Evolutionary conservation across 345 rosid species (phyloP), one percentile per base, ranked within the genome.

Genomic region (Lepidium africanum): DNA sequence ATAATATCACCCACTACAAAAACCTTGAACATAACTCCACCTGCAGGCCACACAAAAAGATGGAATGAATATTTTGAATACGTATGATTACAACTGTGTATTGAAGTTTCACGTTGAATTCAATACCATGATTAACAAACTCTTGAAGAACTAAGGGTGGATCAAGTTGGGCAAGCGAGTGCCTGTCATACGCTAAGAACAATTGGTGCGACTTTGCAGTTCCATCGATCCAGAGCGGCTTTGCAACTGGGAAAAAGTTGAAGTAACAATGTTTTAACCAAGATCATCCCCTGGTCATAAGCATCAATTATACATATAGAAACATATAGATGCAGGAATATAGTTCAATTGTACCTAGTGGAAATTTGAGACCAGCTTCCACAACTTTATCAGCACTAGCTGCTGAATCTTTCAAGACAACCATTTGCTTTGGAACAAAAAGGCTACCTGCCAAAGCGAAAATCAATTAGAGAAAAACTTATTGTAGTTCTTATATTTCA

Each of bases 141-240:
- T 93, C 98, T 79, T 93, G 98, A 21, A 93, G 82, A 37, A 93
- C 86, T 77, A 90, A 51, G 7, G 97, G 97, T 19, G 98, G 94
- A 48, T 90, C 94, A 53, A 93, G 96, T 78, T 85, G 81, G 41
- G 87, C 76, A 47, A 90, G 89, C 19, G 97, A 88, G 59, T 39
- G 78, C 61, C 67, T 79, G 82, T 93, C 94, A 68, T 87, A 85
- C 15, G 90, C 96, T 68, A 93, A 85, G 72, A 67, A 93, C 70
- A 93, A 42, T 75, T 90, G 83, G 43, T 90, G 98, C 2, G 98
- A 93, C 83, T 87, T 93, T 42, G 94, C 79, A 69, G 86, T 90
- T 78, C 98, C 98, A 79, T 93, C 98, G 64, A 86, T 94, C 59
- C 88, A 76, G 40, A 90, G 87, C 25, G 98, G 98, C 76, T 93